Conservation (phyloP, 163 green algal species). For the Prototheca stagnorum region DNA sequence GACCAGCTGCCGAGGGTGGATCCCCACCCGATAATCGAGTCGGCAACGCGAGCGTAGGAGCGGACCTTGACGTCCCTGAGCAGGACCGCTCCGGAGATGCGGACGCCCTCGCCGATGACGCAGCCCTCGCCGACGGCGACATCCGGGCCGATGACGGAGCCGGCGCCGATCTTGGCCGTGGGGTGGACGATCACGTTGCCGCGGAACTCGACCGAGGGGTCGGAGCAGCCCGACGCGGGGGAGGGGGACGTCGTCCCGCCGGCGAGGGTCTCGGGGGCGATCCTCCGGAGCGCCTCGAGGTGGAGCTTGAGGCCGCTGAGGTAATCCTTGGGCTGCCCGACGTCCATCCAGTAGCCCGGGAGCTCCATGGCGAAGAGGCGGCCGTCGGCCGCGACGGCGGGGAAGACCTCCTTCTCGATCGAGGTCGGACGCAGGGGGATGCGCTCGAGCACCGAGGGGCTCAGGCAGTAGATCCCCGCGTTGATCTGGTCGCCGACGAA, state of each 20-base stretch:
- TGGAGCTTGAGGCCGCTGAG: slow-evolving; percentile 82
- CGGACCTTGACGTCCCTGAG: slow-evolving; percentile 75
- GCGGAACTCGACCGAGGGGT: slow-evolving; percentile 22
- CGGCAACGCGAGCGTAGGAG: slow-evolving; percentile 58
- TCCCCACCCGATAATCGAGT: slow-evolving; percentile 72
- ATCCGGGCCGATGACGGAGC: slow-evolving; percentile 60
- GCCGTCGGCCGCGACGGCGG: slow-evolving; percentile 69
- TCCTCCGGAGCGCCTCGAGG: slow-evolving; percentile 53
- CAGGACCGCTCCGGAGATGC: slow-evolving; percentile 76
- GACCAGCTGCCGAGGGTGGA: slow-evolving; percentile 55
- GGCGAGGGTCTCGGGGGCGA: slow-evolving; percentile 35
- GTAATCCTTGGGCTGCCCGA: slow-evolving; percentile 95
- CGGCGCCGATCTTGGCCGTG: slow-evolving; percentile 43
- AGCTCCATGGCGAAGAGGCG: slow-evolving; percentile 79
- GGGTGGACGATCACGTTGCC: slow-evolving; percentile 84
- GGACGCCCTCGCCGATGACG: slow-evolving; percentile 78
- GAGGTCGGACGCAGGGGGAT: slow-evolving; percentile 85
- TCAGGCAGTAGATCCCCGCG: slow-evolving; percentile 90
- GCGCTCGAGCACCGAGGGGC: slow-evolving; percentile 66
- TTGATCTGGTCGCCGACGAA: slow-evolving; percentile 99
- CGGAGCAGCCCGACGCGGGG: too few species aligned
- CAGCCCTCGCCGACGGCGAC: slow-evolving; percentile 55
- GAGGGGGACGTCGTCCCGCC: too few species aligned
- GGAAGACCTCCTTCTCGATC: slow-evolving; percentile 96
- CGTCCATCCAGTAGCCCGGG: slow-evolving; percentile 96